Evolutionary conservation across 371 early-diverging fungal species (phyloP).

Genomic region (Mortierella sp.): DNA sequence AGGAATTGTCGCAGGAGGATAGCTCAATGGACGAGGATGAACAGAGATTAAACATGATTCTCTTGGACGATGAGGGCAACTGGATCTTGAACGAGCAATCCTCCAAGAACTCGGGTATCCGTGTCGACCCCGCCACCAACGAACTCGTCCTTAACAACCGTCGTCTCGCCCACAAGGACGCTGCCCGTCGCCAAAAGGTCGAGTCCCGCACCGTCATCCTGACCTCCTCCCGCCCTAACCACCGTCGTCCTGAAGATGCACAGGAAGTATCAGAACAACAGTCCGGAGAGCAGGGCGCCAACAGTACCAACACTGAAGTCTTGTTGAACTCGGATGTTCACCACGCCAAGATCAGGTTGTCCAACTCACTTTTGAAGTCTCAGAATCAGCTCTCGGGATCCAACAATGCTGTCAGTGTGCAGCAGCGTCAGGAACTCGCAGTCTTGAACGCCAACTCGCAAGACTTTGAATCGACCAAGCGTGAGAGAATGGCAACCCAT

Average conservation of each 20-base stretch:
- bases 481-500: slow-evolving; percentile 22
- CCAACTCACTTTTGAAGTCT: slow-evolving; percentile 32
- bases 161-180: slow-evolving; percentile 54
- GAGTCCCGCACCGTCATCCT: slow-evolving; percentile 46
- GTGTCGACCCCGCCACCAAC: slow-evolving; percentile 48
- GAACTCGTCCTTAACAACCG: slow-evolving; percentile 56
- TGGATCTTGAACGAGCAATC: slow-evolving; percentile 45
- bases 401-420: slow-evolving; percentile 7
- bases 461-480: slow-evolving; percentile 30
- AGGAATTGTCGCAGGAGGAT: slow-evolving; percentile 20
- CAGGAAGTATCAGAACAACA: neutral
- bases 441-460: slow-evolving; percentile 27
- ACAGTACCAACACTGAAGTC: neutral
- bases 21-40: slow-evolving; percentile 52
- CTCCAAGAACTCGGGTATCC: slow-evolving; percentile 23
- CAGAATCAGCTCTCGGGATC: slow-evolving; percentile 48
- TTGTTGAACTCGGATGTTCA: slow-evolving; percentile 25
- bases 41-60: slow-evolving; percentile 26
- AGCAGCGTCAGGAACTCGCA: slow-evolving; percentile 20
- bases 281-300: neutral
- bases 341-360: slow-evolving; percentile 21
- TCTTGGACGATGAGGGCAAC: slow-evolving; percentile 54
- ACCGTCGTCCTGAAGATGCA: slow-evolving; percentile 16
- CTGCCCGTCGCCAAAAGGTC: slow-evolving; percentile 49
- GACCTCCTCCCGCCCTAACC: slow-evolving; percentile 14